Percentiles rank a stretch among this genome's conserved stretches.
Evolutionary conservation across 2,329 filamentous ascomycete genomes (phyloP).

Genomic region (Meredithiella fracta): DNA sequence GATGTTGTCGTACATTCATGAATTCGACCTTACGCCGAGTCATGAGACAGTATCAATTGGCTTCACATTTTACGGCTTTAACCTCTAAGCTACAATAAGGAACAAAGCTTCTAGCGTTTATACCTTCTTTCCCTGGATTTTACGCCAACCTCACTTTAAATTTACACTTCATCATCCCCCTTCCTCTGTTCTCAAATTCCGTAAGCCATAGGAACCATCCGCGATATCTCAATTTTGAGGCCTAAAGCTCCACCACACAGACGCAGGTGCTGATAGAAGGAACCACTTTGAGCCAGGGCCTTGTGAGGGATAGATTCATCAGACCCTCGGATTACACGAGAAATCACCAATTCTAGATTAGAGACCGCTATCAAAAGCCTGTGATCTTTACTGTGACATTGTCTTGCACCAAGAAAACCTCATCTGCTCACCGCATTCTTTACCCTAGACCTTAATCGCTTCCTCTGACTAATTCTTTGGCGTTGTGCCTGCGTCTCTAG

Average conservation of each 20-base stretch:
- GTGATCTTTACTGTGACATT: no score
- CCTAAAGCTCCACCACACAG: background rate
- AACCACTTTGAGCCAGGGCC: background rate
- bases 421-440: no score
- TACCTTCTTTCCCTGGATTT: background rate
- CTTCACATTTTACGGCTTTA: no score
- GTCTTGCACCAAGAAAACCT: no score
- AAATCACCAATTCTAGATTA: no score
- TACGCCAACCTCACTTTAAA: background rate
- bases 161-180: background rate
- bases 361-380: no score
- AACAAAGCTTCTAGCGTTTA: no score
- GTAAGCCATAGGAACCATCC: background rate
- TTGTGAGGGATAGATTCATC: background rate
- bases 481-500: background rate
- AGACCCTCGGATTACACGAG: background rate
- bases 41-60: no score
- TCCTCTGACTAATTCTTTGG: background rate
- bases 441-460: background rate
- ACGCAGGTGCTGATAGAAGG: constrained; percentile 1
- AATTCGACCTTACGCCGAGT: no score
- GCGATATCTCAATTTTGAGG: background rate
- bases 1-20: no score
- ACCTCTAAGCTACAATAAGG: no score
- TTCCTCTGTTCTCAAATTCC: no score